Conservation (phyloP, 495 filamentous ascomycete species). For the Penicillium desertorum region DNA sequence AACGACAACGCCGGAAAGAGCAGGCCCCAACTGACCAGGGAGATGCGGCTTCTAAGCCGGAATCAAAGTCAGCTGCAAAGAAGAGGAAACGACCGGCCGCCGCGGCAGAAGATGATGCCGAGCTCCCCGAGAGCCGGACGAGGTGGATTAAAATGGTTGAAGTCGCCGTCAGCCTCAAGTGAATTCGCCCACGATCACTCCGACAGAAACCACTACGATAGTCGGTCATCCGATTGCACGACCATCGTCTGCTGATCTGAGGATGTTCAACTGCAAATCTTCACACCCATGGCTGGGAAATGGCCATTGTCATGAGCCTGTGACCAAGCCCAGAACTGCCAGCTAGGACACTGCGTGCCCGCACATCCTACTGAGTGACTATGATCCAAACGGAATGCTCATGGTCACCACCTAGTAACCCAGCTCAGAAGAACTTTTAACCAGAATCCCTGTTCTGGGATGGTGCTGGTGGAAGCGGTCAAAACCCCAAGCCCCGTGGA, state of each 20-base stretch:
- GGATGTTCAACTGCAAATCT: neutral
- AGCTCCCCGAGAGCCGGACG: slow-evolving; percentile 59
- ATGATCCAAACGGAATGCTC: neutral
- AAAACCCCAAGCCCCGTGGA: neutral
- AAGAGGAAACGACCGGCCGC: slow-evolving; percentile 39
- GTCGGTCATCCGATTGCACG: neutral
- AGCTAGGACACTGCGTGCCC: neutral
- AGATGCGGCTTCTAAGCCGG: slow-evolving; percentile 1
- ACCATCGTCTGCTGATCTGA: neutral
- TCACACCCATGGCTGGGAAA: neutral
- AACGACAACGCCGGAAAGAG: slow-evolving; percentile 27
- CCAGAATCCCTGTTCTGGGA: neutral
- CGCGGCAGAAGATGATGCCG: slow-evolving; percentile 35
- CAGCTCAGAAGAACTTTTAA: neutral
- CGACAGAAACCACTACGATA: neutral
- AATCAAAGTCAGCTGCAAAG: slow-evolving; percentile 33
- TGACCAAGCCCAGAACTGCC: slow-evolving; percentile 1
- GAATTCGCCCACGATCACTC: slow-evolving; percentile 21
- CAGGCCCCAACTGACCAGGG: slow-evolving; percentile 4
- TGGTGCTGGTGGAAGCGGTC: neutral
- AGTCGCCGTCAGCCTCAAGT: slow-evolving; percentile 59
- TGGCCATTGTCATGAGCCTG: neutral
- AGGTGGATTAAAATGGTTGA: slow-evolving; percentile 67
- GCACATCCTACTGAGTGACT: neutral
- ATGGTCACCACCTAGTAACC: neutral